Evolutionary conservation across 139 green algal species (phyloP), one percentile per base, ranked within the genome.

Genomic region (Volvox reticuliferus): DNA sequence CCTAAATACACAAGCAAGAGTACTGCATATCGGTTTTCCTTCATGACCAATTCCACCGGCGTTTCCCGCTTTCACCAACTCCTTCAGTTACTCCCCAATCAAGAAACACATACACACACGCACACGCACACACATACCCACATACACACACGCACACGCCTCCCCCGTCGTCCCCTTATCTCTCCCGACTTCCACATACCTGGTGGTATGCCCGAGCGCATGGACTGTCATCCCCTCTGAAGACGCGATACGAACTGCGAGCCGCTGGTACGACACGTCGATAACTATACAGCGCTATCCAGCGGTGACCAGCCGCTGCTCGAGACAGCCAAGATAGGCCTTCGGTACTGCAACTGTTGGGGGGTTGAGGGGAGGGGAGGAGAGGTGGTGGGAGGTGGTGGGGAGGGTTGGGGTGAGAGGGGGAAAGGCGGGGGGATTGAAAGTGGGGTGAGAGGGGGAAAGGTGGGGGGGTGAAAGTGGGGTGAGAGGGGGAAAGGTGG

Each of bases 231-330:
- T 88, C 82, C n/a, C 62, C 12, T 9, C 35, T 36, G 65, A 79
- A 88, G 82, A n/a, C 18, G 3, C 82, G 63, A 36, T 79, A 79
- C 0, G 63, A 79, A 62, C 82, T 88, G 33, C 82, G 82, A 9
- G 62, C 82, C 2, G 33, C 37, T 0, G 82, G 82, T 36, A 88
- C 82, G 63, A 79, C 35, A 12, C 65, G 65, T 22, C 82, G 65
- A 32, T 88, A 88, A 12, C n/a, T 36, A 32, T 78, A 88, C 63
- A 88, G 82, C 82, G 24, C 65, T 1, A 85, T 18, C 79, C 79
- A 85, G 37, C 79, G 79, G 37, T 85, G 76, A 2, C 76, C 33
- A 21, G 13, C 33, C 76, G n/a, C 76, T 18, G 32, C 33, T 61
- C 17, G 21, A 16, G 32, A 63, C 33, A 82, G 17, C 76, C 76